Percentiles rank a stretch among this genome's conserved stretches.
Evolutionary conservation across 2,329 filamentous ascomycete species (phyloP).

Genomic region (Calonectria montana): DNA sequence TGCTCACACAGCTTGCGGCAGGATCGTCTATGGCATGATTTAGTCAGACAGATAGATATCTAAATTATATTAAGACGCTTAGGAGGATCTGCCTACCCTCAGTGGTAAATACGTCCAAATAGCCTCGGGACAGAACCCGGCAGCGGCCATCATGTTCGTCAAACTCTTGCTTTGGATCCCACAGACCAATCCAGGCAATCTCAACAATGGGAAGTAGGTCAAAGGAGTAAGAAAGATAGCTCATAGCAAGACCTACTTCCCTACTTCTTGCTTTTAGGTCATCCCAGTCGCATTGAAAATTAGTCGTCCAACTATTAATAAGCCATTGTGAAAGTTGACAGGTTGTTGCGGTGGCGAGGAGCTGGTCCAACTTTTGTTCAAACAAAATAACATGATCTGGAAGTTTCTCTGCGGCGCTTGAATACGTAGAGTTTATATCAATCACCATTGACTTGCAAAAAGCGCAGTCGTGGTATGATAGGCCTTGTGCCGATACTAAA

Average conservation of each 20-base stretch:
- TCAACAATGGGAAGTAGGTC: neutral
- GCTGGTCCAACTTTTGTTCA: neutral
- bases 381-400: neutral
- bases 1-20: neutral
- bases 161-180: neutral
- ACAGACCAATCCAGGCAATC: neutral
- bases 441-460: neutral
- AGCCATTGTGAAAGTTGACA: neutral
- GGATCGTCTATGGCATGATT: neutral
- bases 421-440: neutral
- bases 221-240: neutral
- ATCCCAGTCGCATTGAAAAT: neutral
- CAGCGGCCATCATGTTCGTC: neutral
- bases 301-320: neutral
- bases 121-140: neutral
- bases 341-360: neutral
- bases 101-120: neutral
- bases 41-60: neutral
- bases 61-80: neutral
- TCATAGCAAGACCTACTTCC: neutral
- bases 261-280: neutral
- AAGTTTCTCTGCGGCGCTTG: neutral
- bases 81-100: neutral
- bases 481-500: neutral
- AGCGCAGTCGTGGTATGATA: neutral